Percentiles rank a stretch among this genome's conserved stretches.
Evolutionary conservation across 768 basidiomycete species (phyloP).

Genomic region (Mycena leptocephala): DNA sequence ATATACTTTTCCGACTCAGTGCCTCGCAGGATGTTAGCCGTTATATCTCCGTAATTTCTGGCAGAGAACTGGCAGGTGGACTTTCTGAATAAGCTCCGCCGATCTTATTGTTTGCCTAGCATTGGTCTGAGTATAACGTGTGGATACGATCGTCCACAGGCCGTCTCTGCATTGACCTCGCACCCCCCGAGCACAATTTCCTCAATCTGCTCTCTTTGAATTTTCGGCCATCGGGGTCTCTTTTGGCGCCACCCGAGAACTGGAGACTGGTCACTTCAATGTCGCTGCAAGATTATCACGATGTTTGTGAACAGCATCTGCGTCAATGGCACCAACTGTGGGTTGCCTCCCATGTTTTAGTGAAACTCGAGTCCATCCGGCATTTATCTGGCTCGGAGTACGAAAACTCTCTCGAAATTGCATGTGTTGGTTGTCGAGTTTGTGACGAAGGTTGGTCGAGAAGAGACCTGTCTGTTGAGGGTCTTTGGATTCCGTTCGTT

Average conservation of each 20-base stretch:
- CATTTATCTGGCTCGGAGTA: not conserved
- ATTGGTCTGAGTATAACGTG: not conserved
- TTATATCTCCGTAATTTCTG: no score
- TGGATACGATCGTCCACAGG: conserved; percentile 10
- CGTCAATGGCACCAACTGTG: not conserved
- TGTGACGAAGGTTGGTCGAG: not conserved
- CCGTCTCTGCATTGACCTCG: no score
- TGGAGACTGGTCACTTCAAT: not conserved
- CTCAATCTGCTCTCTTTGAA: no score
- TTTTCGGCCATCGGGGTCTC: not conserved
- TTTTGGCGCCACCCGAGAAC: not conserved
- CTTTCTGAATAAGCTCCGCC: no score
- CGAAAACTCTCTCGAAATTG: not conserved
- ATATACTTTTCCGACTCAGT: no score
- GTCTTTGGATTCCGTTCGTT: not conserved
- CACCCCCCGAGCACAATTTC: no score
- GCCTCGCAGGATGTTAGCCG: no score
- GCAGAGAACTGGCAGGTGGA: no score
- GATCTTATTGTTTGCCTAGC: not conserved
- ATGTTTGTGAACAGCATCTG: conserved; percentile 1
- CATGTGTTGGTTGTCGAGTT: not conserved
- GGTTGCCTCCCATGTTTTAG: not conserved
- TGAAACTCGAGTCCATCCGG: not conserved
- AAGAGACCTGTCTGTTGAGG: not conserved
- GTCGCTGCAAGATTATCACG: not conserved